Conservation (phyloP, 805 yeast genomes). For the Myxozyma sirexii region DNA sequence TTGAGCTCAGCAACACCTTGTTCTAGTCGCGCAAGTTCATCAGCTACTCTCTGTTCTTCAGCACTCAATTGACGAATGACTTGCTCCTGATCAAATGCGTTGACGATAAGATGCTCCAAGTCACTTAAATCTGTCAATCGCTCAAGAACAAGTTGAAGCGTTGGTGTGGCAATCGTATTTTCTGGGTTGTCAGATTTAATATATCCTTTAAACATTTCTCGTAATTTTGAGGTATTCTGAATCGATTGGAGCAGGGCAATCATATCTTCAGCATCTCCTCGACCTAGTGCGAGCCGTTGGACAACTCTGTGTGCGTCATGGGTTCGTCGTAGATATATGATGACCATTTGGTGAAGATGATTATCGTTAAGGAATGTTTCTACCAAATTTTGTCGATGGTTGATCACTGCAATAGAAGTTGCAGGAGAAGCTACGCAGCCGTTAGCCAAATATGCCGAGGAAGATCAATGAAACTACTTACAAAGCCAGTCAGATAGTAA, state of each 20-base stretch:
- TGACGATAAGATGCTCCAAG: constrained; percentile 19
- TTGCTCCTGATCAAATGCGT: constrained; percentile 31
- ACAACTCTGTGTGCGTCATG: constrained; percentile 48
- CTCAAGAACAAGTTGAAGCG: constrained; percentile 2
- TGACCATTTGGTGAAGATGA: constrained; percentile 57
- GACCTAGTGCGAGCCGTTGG: constrained; percentile 45
- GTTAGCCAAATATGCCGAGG: too few species aligned
- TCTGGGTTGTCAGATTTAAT: not conserved
- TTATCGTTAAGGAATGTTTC: constrained; percentile 47
- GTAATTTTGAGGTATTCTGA: constrained; percentile 29
- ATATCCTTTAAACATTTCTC: constrained; percentile 12
- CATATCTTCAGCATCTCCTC: constrained; percentile 51
- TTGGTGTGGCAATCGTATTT: not conserved
- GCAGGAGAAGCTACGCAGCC: constrained; percentile 64
- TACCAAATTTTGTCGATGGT: constrained; percentile 58
- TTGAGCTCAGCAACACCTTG: constrained; percentile 36
- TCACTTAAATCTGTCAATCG: constrained; percentile 15
- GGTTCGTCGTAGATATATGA: constrained; percentile 60
- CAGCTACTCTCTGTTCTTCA: constrained; percentile 24
- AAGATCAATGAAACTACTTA: not conserved
- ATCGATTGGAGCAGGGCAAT: constrained; percentile 50
- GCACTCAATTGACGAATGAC: constrained; percentile 18
- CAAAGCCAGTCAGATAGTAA: constrained; percentile 74
- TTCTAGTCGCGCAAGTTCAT: constrained; percentile 13
- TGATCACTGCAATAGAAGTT: constrained; percentile 58